Base-by-base conservation (phyloP, 2,329 filamentous ascomycete species). In the Calycina herbarum region DNA sequence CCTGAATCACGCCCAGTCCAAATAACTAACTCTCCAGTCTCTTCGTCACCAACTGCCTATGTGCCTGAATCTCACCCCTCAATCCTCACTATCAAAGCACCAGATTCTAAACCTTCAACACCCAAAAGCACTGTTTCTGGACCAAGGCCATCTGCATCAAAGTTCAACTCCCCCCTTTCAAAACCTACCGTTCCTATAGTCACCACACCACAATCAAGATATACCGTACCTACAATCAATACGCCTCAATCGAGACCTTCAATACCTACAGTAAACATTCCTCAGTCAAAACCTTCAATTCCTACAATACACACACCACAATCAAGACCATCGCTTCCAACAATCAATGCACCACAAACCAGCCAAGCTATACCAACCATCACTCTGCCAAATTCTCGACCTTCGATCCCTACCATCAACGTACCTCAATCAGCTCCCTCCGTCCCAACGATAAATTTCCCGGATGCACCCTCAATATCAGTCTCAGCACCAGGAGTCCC, bases 21-120 rank as follows among this genome's bases (percentile, higher is more conserved):
- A 72, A 74, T 85, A 77, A 79, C 79, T 38, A 74, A 70, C 1
- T 69, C 66, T 17, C 62, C 69, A 35, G 31, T 76, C 63, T 77
- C 77, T 65, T 79, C 80, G 67, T 79, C 81, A 40, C 88, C 89
- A 5, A 79, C 77, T 40, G 86, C 89, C 70, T 78, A 82, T 62
- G 73, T 82, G 24, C 80, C 82, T 2, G 78, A 81, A 54, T 75
- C 71, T 73, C 76, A 69, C 40, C 64, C 63, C 6, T 64, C 67
- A 59, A 27, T 72, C 40, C 68, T 38, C 54, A 5, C 60, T 15
- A 29, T 20, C 33, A 69, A 64, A 61, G 29, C 67, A 15, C 66
- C 66, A 31, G 67, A 66, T 38, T 64, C 62, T 35, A 58, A 48
- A 27, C 64, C 62, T 17, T 51, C 60, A 24, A 54, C 69, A n/a